Percentiles rank a stretch among this genome's conserved stretches.
Evolutionary conservation across 495 filamentous ascomycete genomes (phyloP).

Genomic region (Arthonia radiata): DNA sequence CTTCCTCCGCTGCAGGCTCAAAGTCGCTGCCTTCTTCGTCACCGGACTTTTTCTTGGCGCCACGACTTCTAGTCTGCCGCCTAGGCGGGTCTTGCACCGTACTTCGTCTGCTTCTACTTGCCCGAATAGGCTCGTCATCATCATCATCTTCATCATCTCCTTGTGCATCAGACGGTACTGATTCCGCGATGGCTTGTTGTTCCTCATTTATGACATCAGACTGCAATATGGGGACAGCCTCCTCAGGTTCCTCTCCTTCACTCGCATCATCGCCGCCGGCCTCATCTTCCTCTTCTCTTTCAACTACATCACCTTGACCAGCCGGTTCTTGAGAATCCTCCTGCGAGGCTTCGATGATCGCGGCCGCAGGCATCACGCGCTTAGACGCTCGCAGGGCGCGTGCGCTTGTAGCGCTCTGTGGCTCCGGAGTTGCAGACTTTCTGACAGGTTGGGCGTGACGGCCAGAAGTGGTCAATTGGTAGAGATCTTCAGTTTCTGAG

Average conservation of each 20-base stretch:
- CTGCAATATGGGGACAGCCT: too few relatives aligned
- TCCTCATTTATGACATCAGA: too few relatives aligned
- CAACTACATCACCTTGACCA: slow-evolving; percentile 13
- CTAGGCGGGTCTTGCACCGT: slow-evolving; percentile 2
- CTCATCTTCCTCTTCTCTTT: slow-evolving; percentile 9
- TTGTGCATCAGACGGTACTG: too few relatives aligned
- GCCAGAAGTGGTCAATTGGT: too few relatives aligned
- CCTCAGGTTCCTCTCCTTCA: too few relatives aligned
- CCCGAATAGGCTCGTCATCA: slow-evolving; percentile 27
- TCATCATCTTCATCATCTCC: slow-evolving; percentile 35
- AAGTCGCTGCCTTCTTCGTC: slow-evolving; percentile 64
- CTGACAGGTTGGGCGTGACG: slow-evolving; percentile 2
- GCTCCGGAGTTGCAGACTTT: slow-evolving; percentile 1
- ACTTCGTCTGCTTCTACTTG: slow-evolving; percentile 8
- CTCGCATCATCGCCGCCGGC: background rate
- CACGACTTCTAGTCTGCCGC: slow-evolving; percentile 19
- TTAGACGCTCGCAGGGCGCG: slow-evolving; percentile 18
- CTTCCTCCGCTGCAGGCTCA: slow-evolving; percentile 43
- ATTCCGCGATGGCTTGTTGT: too few relatives aligned
- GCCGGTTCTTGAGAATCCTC: slow-evolving; percentile 7
- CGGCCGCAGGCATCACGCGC: slow-evolving; percentile 26
- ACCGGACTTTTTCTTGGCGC: slow-evolving; percentile 21
- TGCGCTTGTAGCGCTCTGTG: slow-evolving; percentile 8
- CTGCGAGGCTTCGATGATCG: slow-evolving; percentile 23
- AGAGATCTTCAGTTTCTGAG: slow-evolving; percentile 12